A percentile compares a stretch with the other conserved stretches of the same genome.
Evolutionary conservation across 2,329 filamentous ascomycete genomes (phyloP).

Genomic region (Aspergillus novoparasiticus): DNA sequence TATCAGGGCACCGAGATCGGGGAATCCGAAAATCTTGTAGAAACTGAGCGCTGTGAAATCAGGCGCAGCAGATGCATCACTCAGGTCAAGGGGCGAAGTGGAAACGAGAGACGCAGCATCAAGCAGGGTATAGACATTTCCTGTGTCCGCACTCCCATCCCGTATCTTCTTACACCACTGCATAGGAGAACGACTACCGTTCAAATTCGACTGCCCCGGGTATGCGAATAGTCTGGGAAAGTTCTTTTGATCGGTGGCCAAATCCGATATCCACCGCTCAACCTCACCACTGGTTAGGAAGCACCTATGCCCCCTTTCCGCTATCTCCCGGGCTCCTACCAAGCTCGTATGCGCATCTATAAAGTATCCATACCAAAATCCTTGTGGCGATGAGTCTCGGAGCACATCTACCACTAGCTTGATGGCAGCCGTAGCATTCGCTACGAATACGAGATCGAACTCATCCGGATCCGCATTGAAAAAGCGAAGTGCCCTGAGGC

Average conservation of each 20-base stretch:
- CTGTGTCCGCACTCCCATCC: conserved; percentile 25
- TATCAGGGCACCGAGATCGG: conserved; percentile 83
- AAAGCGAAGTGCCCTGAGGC: conserved; percentile 70
- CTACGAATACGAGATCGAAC: conserved; percentile 88
- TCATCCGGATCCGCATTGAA: conserved; percentile 79
- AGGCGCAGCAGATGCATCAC: conserved; percentile 62
- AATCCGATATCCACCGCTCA: conserved; percentile 62
- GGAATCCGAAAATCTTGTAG: conserved; percentile 98
- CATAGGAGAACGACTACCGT: conserved; percentile 73
- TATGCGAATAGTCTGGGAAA: conserved; percentile 68
- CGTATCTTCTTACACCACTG: conserved; percentile 64
- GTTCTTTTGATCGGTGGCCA: conserved; percentile 18
- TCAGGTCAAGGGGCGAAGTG: conserved; percentile 74
- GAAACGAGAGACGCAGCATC: conserved; percentile 83
- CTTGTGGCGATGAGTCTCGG: conserved; percentile 61
- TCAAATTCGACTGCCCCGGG: conserved; percentile 91
- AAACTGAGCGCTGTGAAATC: conserved; percentile 89
- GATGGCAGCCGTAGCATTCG: conserved; percentile 88
- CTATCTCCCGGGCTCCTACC: conserved; percentile 76
- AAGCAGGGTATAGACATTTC: conserved; percentile 67
- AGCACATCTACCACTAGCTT: conserved; percentile 84
- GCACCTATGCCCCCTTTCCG: conserved; percentile 62
- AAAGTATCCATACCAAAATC: conserved; percentile 84
- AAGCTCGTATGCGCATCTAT: conserved; percentile 83
- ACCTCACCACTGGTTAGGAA: conserved; percentile 66